These are phyloP conservation scores for Pythium aristosporum DNA, from an alignment of 352 stramenopile species.

Conservation along the genomic window DNA sequence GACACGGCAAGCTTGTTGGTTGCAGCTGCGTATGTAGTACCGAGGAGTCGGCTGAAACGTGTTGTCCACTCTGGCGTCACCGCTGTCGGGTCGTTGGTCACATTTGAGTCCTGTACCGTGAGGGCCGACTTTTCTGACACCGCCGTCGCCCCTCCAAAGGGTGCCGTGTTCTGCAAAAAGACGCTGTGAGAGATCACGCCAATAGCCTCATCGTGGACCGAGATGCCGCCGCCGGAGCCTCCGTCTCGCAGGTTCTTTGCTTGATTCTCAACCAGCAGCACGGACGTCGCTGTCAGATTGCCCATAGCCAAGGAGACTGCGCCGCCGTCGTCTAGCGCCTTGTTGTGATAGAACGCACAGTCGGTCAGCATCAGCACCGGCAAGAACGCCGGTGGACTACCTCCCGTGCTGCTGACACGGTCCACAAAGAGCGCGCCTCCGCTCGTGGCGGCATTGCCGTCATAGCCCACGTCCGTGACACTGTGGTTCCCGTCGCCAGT, in stretches of 20 bases:
- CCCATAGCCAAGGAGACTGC: conserved; percentile 1
- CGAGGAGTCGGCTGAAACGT: conserved; percentile 13
- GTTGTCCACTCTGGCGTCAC: conserved; percentile 3
- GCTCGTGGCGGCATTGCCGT: background rate
- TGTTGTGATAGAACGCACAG: conserved; percentile 24
- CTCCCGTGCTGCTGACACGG: background rate
- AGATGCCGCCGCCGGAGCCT: conserved; percentile 15
- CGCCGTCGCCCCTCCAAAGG: conserved; percentile 7
- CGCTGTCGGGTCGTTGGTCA: conserved; percentile 6
- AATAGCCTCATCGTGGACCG: background rate
- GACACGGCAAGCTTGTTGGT: background rate
- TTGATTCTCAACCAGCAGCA: conserved; percentile 23
- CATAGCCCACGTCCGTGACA: conserved; percentile 2
- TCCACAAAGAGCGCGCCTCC: conserved; percentile 12
- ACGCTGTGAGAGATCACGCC: conserved; percentile 6
- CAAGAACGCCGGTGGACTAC: background rate
- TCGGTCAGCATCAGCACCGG: background rate
- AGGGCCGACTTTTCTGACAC: background rate
- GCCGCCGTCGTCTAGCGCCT: background rate
- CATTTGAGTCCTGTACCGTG: background rate
- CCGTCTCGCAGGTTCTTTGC: background rate
- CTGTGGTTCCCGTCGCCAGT: conserved; percentile 12
- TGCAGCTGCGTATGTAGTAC: background rate
- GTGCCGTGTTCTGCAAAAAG: conserved; percentile 22
- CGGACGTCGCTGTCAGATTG: background rate